Base-by-base conservation (phyloP, 352 stramenopile genomes). In the Pythium dissotocum region DNA sequence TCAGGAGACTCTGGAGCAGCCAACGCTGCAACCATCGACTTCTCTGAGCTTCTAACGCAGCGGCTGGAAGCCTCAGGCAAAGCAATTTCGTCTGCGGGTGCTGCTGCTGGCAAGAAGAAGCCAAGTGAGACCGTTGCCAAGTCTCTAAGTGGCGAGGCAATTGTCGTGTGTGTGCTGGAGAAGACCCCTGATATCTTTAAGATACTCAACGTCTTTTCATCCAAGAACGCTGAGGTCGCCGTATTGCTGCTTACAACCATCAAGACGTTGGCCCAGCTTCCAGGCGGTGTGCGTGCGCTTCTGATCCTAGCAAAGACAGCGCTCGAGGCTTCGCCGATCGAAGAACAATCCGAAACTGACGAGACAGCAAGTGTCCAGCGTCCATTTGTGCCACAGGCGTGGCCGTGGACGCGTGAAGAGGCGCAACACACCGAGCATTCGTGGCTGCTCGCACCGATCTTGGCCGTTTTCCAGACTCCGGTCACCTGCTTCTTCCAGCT, bases 401-500 rank as follows among this genome's bases (percentile, higher is more conserved):
- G 46, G 38, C 68, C 79, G 12, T 61, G 77, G 49, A 73, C 66
- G 21, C 58, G 65, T 10, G 67, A 81, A n/a, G 26, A 67, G 30
- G 71, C 54, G 1, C 16, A 36, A 48, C 57, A 32, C 58, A 76
- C 60, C 42, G 76, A 80, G 44, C 68, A 83, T 40, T 52, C 65
- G 0, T 21, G 53, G 4, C 54, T 88, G 1, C 56, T 88, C 0
- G n/a, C 65, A 2, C 79, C 79, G 0, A 54, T 88, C 21, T 40
- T 85, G 18, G 67, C 61, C 0, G 76, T 88, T 0, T 74, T 88
- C 10, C 69, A 80, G 55, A 72, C 70, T 10, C 59, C 65, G 0
- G 30, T 64, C 13, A 83, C 79, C 7, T 80, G 70, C 4, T 85
- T 88, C 48, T 72, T 59, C 9, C 73, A 88, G 61, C 72, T 88